Conservation (phyloP, 2,329 filamentous ascomycete species). For the Colletotrichum tropicale region DNA sequence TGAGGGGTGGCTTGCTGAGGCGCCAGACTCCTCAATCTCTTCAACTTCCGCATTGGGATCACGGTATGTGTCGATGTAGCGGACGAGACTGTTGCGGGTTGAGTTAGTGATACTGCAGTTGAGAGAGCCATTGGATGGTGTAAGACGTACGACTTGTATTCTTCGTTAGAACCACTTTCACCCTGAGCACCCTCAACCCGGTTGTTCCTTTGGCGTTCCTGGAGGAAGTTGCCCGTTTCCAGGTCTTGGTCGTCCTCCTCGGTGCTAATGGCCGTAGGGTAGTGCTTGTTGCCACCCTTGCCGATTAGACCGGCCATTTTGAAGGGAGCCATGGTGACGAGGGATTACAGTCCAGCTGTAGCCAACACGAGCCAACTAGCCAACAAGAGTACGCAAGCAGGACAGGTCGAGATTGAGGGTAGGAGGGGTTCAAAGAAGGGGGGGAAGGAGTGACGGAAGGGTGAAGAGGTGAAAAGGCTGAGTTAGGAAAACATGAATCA, state of each 20-base stretch:
- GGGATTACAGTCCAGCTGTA: conserved; percentile 22
- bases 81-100: conserved; percentile 13
- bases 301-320: conserved; percentile 21
- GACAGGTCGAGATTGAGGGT: conserved; percentile 4
- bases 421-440: background rate
- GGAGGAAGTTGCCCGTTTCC: conserved; percentile 21
- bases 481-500: background rate
- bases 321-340: conserved; percentile 16
- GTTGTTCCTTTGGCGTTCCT: conserved; percentile 21
- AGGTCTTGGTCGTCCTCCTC: conserved; percentile 21
- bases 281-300: conserved; percentile 21
- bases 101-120: background rate
- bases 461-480: conserved; percentile 13
- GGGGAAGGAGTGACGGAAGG: conserved; percentile 12
- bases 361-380: conserved; percentile 3
- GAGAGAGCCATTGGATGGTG: background rate
- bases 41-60: conserved; percentile 33
- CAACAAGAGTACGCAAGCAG: conserved; percentile 4
- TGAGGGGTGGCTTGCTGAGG: conserved; percentile 32
- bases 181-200: conserved; percentile 15
- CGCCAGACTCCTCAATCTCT: conserved; percentile 30
- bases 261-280: conserved; percentile 18
- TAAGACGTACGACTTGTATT: conserved; percentile 20
- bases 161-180: conserved; percentile 13
- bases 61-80: conserved; percentile 42